phyloP scores from a whole-genome alignment of 2,329 filamentous ascomycete species.

The Aaosphaeria arxii region DNA sequence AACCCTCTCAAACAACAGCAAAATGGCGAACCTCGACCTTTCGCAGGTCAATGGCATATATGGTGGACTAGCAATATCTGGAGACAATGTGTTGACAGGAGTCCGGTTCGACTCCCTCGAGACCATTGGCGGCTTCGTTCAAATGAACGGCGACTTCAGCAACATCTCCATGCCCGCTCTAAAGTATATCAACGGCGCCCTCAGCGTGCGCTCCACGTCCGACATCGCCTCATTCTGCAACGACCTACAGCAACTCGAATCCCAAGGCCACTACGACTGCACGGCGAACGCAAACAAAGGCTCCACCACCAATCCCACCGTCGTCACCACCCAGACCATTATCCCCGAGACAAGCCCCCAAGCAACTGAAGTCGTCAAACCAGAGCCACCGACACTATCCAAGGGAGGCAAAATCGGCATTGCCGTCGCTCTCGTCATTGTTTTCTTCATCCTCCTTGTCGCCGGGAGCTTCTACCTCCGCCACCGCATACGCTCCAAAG shows the following conservation, averaged over 20 bases:
- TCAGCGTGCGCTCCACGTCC: conserved; percentile 11
- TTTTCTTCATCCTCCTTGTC: conserved; percentile 1
- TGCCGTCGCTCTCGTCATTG: conserved; percentile 1
- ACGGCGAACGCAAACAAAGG: conserved; percentile 6
- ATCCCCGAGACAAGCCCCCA: background rate
- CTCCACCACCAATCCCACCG: background rate
- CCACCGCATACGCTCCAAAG: conserved; percentile 8
- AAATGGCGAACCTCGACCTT: conserved; percentile 8
- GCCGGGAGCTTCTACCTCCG: conserved; percentile 6
- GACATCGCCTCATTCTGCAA: conserved; percentile 14
- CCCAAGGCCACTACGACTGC: conserved; percentile 16
- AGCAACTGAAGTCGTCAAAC: background rate
- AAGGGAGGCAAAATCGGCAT: conserved; percentile 1
- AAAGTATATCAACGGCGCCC: conserved; percentile 9
- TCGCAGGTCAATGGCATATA: conserved; percentile 9
- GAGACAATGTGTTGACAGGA: conserved; percentile 2
- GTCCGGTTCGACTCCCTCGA: conserved; percentile 13
- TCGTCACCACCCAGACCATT: background rate
- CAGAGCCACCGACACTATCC: background rate
- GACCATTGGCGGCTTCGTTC: conserved; percentile 14
- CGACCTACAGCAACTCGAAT: conserved; percentile 3
- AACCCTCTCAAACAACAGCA: conserved; percentile 9
- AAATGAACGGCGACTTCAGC: conserved; percentile 11
- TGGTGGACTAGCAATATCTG: conserved; percentile 12
- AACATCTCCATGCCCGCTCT: conserved; percentile 20